phyloP scores from a whole-genome alignment of 176 grass and related monocot species.

The Bolboschoenus planiculmis region DNA sequence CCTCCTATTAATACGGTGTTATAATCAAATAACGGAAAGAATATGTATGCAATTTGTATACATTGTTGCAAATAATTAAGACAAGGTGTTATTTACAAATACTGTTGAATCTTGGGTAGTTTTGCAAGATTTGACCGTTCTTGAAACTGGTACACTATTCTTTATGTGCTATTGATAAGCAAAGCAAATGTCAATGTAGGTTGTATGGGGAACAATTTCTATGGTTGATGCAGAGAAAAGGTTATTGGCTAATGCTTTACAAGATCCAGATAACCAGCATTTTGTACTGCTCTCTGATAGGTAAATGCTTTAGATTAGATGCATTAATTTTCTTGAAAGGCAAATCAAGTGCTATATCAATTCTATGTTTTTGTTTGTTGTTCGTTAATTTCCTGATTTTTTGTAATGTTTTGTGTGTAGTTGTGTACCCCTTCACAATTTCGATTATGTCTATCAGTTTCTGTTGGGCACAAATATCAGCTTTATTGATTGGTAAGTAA shows the following conservation, averaged over 20 bases:
- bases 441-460: constrained; percentile 98
- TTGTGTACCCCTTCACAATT: constrained; percentile 94
- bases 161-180: not conserved
- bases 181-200: constrained; percentile 34
- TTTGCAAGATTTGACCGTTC: not conserved
- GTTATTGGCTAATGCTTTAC: constrained; percentile 82
- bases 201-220: constrained; percentile 86
- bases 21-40: not conserved
- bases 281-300: constrained; percentile 96
- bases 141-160: not conserved
- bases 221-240: constrained; percentile 97
- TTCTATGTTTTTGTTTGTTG: not conserved
- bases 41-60: not conserved
- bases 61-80: not conserved
- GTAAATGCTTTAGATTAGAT: constrained; percentile 19
- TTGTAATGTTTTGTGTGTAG: constrained; percentile 25
- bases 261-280: constrained; percentile 91
- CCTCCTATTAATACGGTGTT: not conserved
- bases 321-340: not conserved
- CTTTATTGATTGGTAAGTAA: constrained; percentile 93
- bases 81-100: not conserved
- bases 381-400: not conserved
- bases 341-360: not conserved
- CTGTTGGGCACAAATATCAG: constrained; percentile 91
- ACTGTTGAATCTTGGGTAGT: not conserved